Evolutionary conservation across 2,329 filamentous ascomycete genomes (phyloP), one percentile per base, ranked within the genome.

Genomic region (Diaporthe velutina): DNA sequence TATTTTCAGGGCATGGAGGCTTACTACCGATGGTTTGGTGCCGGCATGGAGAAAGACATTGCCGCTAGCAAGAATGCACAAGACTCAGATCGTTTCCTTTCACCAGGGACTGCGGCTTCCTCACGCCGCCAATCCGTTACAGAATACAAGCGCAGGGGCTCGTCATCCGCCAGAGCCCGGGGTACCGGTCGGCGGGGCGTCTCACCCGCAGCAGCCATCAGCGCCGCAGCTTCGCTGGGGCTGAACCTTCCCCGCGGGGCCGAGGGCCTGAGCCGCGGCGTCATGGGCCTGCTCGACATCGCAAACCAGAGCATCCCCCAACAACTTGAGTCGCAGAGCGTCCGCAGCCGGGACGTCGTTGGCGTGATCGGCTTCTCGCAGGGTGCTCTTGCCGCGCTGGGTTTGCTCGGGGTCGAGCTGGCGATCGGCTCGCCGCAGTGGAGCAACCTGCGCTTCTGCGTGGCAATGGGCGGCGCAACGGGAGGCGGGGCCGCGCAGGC

Each of bases 291-390:
- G 64, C 64, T 67, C 45, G 64, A 67, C 13, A 52, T 67, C 19
- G 12, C 64, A 10, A 67, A 67, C 64, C 64, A 67, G 64, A 67
- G 64, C 64, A 67, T 67, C 13, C 64, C 64, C 19, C 48, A 4
- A 28, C 64, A 67, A 45, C 64, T 67, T 30, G 64, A 50, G 64
- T 22, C 64, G 64, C 64, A 67, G 64, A 45, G 64, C 10, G 64
- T 67, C 64, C 64, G 64, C 42, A 35, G 42, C 42, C 64, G 64
- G 64, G 64, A 67, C n/a, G 64, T 83, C 38, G 79, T 80, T 0
- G 82, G 81, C n/a, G 74, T 83, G 17, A 74, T 84, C 15, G 83
- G 81, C 19, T 83, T 84, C 71, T 81, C 79, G 22, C 82, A 83
- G 77, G 83, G 83, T 12, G 81, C 80, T 1, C 78, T 79, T 57